Evolutionary conservation across 2,329 filamentous ascomycete species (phyloP), one percentile per base, ranked within the genome.

Genomic region (Tolypocladium endophyticum): DNA sequence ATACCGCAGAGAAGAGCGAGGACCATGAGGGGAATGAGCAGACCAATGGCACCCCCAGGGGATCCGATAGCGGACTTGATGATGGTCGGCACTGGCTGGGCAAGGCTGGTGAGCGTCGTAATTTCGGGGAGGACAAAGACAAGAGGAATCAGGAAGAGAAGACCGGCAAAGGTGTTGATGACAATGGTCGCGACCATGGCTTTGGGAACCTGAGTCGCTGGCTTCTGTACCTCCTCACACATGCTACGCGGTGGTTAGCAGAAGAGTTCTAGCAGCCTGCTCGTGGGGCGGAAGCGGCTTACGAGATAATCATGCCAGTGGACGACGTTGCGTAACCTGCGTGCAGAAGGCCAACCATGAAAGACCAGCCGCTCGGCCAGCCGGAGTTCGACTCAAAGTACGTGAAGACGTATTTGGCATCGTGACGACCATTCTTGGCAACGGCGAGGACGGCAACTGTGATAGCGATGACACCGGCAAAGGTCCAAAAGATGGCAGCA

Each of bases 271-370:
- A 4, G 20, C 20, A 4, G 20, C 20, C 18, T 14, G 9, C 28
- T 35, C 14, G 30, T 9, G 6, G 9, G 16, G 6, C 18, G 20
- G 14, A 11, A n/a, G 30, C 11, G 4, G 78, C 84, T 79, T 75
- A 87, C 84, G 85, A 88, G 70, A 90, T 87, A 61, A 91, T 87
- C 88, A 91, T 91, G 73, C 88, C 88, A 0, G 87, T 90, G 20
- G 87, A 88, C 4, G 87, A 90, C 18, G 87, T 89, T 54, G 86
- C 87, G 68, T 90, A 90, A 62, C 84, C 87, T 56, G 85, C 87
- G 66, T 89, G 87, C 25, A 90, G 77, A 35, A 90, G 79, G 69
- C 87, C 87, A 61, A 90, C 84, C 69, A 82, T 85, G 75, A 89
- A 90, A 4, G 87, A 86, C 87, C 87, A 90, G 67, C 87, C 87